Evolutionary conservation across 441 rosid species (phyloP).

Genomic region (Adansonia gregorii): DNA sequence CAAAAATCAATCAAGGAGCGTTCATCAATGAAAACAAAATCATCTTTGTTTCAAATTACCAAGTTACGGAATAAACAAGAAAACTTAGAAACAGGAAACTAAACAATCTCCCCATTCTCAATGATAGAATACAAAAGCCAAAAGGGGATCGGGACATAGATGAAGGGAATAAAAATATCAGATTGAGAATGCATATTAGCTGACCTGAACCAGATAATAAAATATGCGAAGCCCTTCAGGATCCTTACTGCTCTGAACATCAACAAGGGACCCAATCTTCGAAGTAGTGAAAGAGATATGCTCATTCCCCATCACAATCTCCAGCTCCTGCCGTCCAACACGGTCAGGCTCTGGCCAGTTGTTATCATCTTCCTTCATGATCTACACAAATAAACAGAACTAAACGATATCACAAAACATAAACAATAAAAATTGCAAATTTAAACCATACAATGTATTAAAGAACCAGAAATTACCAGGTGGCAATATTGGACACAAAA

Average conservation of each 20-base stretch:
- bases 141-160: not conserved
- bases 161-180: not conserved
- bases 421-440: not conserved
- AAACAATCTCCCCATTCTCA: too few relatives aligned
- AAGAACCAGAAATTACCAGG: not conserved
- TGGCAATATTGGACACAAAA: too few relatives aligned
- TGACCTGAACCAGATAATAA: slow-evolving; percentile 95
- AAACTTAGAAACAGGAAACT: not conserved
- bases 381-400: slow-evolving; percentile 40
- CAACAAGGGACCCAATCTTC: slow-evolving; percentile 95
- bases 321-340: slow-evolving; percentile 90
- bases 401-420: not conserved
- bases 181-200: slow-evolving; percentile 8
- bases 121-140: not conserved
- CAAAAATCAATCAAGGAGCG: not conserved
- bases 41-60: not conserved
- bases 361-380: slow-evolving; percentile 94
- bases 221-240: slow-evolving; percentile 95
- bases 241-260: slow-evolving; percentile 87
- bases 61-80: not conserved
- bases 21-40: not conserved
- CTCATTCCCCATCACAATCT: slow-evolving; percentile 94
- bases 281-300: slow-evolving; percentile 94
- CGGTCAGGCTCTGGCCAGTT: slow-evolving; percentile 98
- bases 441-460: too few relatives aligned